These are phyloP conservation scores for Pythium phragmiticola DNA, from an alignment of 352 stramenopile genomes.

Conservation along the genomic window DNA sequence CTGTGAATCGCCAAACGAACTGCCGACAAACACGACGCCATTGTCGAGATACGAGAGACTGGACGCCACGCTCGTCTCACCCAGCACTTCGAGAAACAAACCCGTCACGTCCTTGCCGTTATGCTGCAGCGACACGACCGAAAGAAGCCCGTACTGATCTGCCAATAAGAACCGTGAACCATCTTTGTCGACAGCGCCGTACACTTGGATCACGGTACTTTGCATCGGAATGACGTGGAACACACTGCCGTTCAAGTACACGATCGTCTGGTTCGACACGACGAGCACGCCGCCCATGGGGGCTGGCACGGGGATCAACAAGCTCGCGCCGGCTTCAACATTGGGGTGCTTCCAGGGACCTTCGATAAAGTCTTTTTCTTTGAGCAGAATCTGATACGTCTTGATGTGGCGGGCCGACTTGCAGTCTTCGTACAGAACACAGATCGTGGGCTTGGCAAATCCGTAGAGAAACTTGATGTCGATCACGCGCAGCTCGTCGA, in stretches of 20 bases:
- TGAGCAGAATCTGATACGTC: constrained; percentile 89
- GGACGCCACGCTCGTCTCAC: constrained; percentile 90
- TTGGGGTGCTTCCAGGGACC: constrained; percentile 89
- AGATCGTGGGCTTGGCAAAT: constrained; percentile 88
- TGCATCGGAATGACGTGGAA: constrained; percentile 92
- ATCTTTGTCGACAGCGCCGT: constrained; percentile 86
- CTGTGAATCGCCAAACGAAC: constrained; percentile 94
- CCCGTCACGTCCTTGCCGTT: constrained; percentile 68
- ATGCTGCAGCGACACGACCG: constrained; percentile 85
- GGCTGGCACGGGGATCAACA: constrained; percentile 87
- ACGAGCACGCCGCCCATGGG: constrained; percentile 88
- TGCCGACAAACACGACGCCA: constrained; percentile 95
- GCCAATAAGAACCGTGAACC: constrained; percentile 87
- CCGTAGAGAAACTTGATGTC: constrained; percentile 93
- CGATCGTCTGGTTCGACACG: constrained; percentile 90
- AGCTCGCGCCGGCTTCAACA: constrained; percentile 82
- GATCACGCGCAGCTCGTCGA: constrained; percentile 92
- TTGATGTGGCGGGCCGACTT: constrained; percentile 89
- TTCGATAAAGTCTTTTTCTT: constrained; percentile 89
- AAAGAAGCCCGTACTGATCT: constrained; percentile 89
- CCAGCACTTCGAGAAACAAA: constrained; percentile 92
- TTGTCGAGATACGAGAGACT: constrained; percentile 94
- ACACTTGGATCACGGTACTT: constrained; percentile 89
- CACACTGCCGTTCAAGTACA: constrained; percentile 88
- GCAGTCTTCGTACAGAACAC: constrained; percentile 91